Conservation (phyloP, 2,329 filamentous ascomycete species). For the Penicillium sp. region DNA sequence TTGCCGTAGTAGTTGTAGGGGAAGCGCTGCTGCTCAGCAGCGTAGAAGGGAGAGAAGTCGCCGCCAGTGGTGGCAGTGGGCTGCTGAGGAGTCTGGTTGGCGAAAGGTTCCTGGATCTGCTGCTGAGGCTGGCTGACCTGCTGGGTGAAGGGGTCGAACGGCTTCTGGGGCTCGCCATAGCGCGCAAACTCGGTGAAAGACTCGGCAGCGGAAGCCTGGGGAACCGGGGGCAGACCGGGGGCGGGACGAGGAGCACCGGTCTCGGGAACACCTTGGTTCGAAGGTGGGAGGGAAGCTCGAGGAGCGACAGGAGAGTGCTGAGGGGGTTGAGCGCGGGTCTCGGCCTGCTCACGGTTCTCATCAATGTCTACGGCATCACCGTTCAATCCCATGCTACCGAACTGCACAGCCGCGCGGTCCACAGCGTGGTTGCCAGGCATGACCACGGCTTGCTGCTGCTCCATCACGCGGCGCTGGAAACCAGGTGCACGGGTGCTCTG, state of each 20-base stretch:
- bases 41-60: conserved; percentile 86
- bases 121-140: conserved; percentile 63
- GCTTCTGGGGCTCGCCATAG: conserved; percentile 66
- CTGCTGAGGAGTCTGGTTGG: conserved; percentile 57
- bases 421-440: conserved; percentile 97
- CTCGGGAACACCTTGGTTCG: conserved; percentile 38
- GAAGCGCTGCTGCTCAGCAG: conserved; percentile 69
- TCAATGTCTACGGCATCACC: conserved; percentile 74
- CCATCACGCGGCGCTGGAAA: conserved; percentile 81
- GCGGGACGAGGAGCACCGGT: conserved; percentile 56
- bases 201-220: conserved; percentile 53
- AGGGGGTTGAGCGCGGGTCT: conserved; percentile 89
- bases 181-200: conserved; percentile 54
- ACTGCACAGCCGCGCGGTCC: conserved; percentile 89
- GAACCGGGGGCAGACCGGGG: conserved; percentile 60
- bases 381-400: conserved; percentile 90
- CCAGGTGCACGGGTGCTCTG: conserved; percentile 70
- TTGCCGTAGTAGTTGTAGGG: conserved; percentile 71
- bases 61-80: conserved; percentile 58
- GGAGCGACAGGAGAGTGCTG: conserved; percentile 89
- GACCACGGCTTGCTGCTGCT: conserved; percentile 95
- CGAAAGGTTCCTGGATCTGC: conserved; percentile 60
- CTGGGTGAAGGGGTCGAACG: conserved; percentile 82
- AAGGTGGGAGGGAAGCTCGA: conserved; percentile 79
- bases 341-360: conserved; percentile 89